Conservation (phyloP, 2,329 filamentous ascomycete species). For the Sarocladium strictum region DNA sequence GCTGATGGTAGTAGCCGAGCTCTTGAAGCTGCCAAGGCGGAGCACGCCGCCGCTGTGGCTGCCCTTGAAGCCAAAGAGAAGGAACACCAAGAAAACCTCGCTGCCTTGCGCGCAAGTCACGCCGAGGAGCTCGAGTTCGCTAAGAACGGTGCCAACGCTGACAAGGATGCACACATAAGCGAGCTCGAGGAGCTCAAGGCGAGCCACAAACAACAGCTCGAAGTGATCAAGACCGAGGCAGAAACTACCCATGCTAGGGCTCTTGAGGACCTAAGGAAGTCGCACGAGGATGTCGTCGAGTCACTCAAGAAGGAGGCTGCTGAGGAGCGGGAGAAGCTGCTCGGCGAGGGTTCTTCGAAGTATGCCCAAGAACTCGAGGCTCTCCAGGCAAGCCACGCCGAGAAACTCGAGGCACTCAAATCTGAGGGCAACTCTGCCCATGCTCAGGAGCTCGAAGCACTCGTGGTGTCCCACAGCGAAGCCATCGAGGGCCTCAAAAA, state of each 20-base stretch:
- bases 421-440: constrained; percentile 16
- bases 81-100: constrained; percentile 48
- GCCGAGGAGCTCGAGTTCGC: constrained; percentile 53
- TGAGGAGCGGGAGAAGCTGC: constrained; percentile 28
- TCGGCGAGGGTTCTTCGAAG: constrained; percentile 6
- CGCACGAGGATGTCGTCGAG: constrained; percentile 37
- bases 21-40: constrained; percentile 35
- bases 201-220: constrained; percentile 45
- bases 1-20: constrained; percentile 34
- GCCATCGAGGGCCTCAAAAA: constrained; percentile 34
- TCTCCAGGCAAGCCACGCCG: constrained; percentile 24
- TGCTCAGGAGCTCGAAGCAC: constrained; percentile 37
- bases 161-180: constrained; percentile 39
- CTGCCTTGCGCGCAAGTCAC: constrained; percentile 50
- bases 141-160: constrained; percentile 45
- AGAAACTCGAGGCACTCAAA: constrained; percentile 22
- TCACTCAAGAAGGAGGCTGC: constrained; percentile 35
- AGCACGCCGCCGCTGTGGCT: constrained; percentile 37
- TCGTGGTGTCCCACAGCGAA: constrained; percentile 29
- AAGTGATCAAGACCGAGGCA: constrained; percentile 36
- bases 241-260: constrained; percentile 32
- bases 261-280: constrained; percentile 34
- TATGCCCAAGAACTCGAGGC: constrained; percentile 7
- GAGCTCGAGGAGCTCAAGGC: constrained; percentile 51
- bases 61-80: constrained; percentile 45